Base-by-base conservation (phyloP, 116 monocot species). In the Papilionanthe hybrid region DNA sequence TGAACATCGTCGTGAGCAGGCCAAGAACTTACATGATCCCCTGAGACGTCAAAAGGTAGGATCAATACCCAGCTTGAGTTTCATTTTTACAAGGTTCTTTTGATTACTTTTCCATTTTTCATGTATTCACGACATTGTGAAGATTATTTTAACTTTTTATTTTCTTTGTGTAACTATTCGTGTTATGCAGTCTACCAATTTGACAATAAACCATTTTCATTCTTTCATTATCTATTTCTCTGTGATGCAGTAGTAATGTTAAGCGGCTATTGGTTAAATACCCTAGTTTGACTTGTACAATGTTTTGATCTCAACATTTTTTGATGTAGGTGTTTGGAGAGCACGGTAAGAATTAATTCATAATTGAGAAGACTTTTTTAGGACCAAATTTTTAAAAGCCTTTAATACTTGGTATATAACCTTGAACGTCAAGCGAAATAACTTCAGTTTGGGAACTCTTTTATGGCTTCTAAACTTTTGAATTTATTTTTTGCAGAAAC, bases 1-100 rank as follows among this genome's bases (percentile, higher is more conserved):
- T 83, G 91, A 91, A 84, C 76, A n/a, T 47, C 85, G 93, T 63
- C 74, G 44, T 55, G 66, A 83, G 55, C 71, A 83, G 50, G 90
- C 87, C 65, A 87, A 50, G 60, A 84, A 58, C 80, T 55, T 67
- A 27, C 85, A 78, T 56, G 83, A 79, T 72, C 81, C 82, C 75
- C 42, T 72, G 18, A 80, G 60, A 83, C 53, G 75, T 72, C 80
- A 86, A 0, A 86, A 91, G 89, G 93, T 91, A 81, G 12, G 67
- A 43, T 56, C 68, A 42, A 22, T 20, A 7, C 11, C 73, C 44
- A 3, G n/a, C 5, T 19, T 43, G 9, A 43, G 10, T 73, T 19
- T 73, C 29, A 7, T 43, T 37, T 43, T n/a, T 73, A 9, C 1
- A 73, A 13, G 22, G 44, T 20, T 42, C 22, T 43, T n/a, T 9